These are phyloP conservation scores for Postia placenta DNA, from an alignment of 768 basidiomycete species.

Conservation along the genomic window DNA sequence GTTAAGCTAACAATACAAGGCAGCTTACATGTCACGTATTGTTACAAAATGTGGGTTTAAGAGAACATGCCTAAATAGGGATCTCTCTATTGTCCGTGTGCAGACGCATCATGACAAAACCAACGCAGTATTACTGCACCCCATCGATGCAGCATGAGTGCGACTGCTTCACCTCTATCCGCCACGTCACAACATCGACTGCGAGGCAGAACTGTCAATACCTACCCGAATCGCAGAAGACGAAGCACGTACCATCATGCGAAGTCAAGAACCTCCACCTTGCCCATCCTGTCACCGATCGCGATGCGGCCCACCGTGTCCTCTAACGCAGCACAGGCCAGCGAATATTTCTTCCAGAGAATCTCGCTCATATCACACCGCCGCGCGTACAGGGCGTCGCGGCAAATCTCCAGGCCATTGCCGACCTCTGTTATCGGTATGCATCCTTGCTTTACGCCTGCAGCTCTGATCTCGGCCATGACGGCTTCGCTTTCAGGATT, in stretches of 20 bases:
- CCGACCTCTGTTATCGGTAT: conserved; percentile 14
- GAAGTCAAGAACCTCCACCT: conserved; percentile 27
- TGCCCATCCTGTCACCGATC: conserved; percentile 27
- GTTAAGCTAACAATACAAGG: no score
- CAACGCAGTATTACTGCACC: no score
- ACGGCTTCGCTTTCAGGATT: not conserved
- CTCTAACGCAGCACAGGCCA: conserved; percentile 25
- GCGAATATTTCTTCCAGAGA: conserved; percentile 22
- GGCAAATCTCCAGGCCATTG: conserved; percentile 13
- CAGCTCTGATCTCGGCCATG: not conserved
- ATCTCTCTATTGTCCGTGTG: not conserved
- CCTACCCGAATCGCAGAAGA: no score
- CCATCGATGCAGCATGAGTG: no score
- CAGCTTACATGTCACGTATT: not conserved
- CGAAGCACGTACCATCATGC: conserved; percentile 15
- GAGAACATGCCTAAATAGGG: not conserved
- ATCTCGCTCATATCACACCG: conserved; percentile 28
- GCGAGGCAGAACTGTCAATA: no score
- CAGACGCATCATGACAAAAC: no score
- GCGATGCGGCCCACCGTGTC: conserved; percentile 30
- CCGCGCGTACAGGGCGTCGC: conserved; percentile 23
- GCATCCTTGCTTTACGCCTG: not conserved
- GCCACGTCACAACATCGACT: no score
- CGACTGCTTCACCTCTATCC: no score
- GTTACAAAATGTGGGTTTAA: not conserved